Conservation (phyloP, 2,329 filamentous ascomycete species). For the Cladosporium sp. region DNA sequence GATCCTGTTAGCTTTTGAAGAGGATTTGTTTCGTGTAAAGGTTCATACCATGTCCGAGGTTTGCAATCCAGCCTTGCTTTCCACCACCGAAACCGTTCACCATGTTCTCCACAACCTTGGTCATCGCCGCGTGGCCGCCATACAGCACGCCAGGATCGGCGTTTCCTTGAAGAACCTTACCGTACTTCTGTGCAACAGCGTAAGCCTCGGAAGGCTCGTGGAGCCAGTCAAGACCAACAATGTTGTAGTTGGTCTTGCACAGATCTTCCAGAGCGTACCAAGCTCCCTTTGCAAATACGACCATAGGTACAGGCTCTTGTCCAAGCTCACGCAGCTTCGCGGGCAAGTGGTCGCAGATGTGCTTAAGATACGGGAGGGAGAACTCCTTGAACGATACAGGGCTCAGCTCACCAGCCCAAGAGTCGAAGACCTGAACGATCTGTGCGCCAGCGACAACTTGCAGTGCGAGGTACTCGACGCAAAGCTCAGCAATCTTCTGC, state of each 20-base stretch:
- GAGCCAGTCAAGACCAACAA: slow-evolving; percentile 92
- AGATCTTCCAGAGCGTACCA: slow-evolving; percentile 90
- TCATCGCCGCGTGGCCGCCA: slow-evolving; percentile 75
- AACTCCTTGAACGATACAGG: slow-evolving; percentile 79
- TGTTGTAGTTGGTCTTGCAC: slow-evolving; percentile 84
- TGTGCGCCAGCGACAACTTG: slow-evolving; percentile 93
- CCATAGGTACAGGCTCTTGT: slow-evolving; percentile 84
- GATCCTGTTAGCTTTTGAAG: slow-evolving; percentile 19
- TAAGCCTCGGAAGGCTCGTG: slow-evolving; percentile 83
- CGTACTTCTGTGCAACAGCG: slow-evolving; percentile 64
- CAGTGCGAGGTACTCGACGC: slow-evolving; percentile 86
- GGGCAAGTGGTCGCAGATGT: slow-evolving; percentile 79
- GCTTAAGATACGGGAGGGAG: slow-evolving; percentile 76
- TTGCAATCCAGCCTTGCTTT: slow-evolving; percentile 93
- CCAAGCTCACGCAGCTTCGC: slow-evolving; percentile 67
- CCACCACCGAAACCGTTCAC: slow-evolving; percentile 77
- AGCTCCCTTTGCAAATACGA: slow-evolving; percentile 94
- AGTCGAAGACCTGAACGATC: slow-evolving; percentile 95
- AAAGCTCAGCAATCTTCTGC: slow-evolving; percentile 88
- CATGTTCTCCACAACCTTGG: slow-evolving; percentile 76
- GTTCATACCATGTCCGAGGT: slow-evolving; percentile 80
- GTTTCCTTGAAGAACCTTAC: slow-evolving; percentile 85
- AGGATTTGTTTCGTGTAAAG: neutral
- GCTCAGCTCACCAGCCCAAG: slow-evolving; percentile 92
- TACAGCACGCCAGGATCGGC: slow-evolving; percentile 93